Base-by-base conservation (phyloP, 176 grass and related monocot species). In the Tillandsia fasciculata region DNA sequence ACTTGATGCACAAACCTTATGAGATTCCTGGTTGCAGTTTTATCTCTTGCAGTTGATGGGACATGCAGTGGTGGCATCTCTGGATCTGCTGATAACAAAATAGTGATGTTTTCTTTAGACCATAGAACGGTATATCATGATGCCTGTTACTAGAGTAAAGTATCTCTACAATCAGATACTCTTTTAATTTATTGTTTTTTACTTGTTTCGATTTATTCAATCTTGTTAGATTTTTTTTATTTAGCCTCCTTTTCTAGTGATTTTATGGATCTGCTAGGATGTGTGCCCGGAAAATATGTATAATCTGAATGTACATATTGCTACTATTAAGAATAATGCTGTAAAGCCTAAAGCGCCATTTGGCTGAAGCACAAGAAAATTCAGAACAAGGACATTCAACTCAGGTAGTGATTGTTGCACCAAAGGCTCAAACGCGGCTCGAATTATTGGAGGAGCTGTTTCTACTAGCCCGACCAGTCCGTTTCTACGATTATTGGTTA, bases 11-110 rank as follows among this genome's bases (percentile, higher is more conserved):
- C 42, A 58, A 74, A 77, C 49, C 65, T 84, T 67, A 88, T 58
- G 58, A 63, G 27, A 67, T 74, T n/a, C 63, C 42, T 51, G 66
- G 75, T 23, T 89, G 68, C 86, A 96, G 93, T 90, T 89, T 78
- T 96, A 82, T 92, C 93, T 22, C 76, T 96, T 81, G 76, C 86
- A 72, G 67, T 90, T 72, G 89, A 97, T 90, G 86, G 84, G 20
- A 76, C 72, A 77, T 92, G 86, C 83, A 76, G 76, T 48, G 93
- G 93, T 66, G 93, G 89, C 51, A 90, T 97, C 68, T 97, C 86
- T 81, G 93, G 93, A 83, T 83, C 84, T 13, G 93, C 89, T 76
- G 93, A 97, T 83, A 78, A 72, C 78, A 92, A 92, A 85, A 76
- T 97, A 83, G 24, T 87, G 53, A 75, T 90, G 66, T 92, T 97